phyloP scores from a whole-genome alignment of 2,329 filamentous ascomycete species.

The Monilinia fructicola region DNA sequence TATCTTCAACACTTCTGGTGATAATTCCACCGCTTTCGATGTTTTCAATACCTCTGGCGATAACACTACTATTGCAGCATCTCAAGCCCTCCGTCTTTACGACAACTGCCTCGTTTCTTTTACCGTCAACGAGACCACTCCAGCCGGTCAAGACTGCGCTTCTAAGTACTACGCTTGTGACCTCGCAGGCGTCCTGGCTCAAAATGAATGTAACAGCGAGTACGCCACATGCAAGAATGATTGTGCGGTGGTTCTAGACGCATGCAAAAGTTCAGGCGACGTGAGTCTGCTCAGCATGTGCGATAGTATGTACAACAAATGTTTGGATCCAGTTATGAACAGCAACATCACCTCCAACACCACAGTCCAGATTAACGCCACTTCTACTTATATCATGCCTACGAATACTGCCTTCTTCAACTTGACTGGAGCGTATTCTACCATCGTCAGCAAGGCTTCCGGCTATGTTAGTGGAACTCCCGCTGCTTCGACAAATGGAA shows the following conservation, averaged over 20 bases:
- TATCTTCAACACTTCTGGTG: conserved; percentile 19
- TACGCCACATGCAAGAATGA: conserved; percentile 12
- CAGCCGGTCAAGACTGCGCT: conserved; percentile 17
- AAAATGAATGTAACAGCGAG: conserved; percentile 1
- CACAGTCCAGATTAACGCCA: not conserved
- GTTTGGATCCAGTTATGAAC: conserved; percentile 12
- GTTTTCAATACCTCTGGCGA: not conserved
- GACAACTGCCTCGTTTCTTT: conserved; percentile 27
- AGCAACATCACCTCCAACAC: conserved; percentile 9
- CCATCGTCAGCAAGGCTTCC: not conserved
- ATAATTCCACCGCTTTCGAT: conserved; percentile 22
- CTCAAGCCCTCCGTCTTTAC: conserved; percentile 25
- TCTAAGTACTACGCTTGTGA: conserved; percentile 15
- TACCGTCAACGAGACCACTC: conserved; percentile 18
- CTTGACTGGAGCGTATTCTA: conserved; percentile 1
- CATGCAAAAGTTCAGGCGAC: conserved; percentile 9
- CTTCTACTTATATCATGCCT: not conserved
- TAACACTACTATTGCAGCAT: conserved; percentile 22
- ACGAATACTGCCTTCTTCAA: conserved; percentile 2
- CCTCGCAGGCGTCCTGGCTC: not conserved
- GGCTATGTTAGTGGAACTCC: not conserved
- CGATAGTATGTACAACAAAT: conserved; percentile 17
- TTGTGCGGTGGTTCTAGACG: conserved; percentile 2
- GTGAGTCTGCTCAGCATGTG: not conserved
- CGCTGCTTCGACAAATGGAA: too few species aligned